Evolutionary conservation across 2,329 filamentous ascomycete species (phyloP).

Genomic region (Paradendryphiella salina): DNA sequence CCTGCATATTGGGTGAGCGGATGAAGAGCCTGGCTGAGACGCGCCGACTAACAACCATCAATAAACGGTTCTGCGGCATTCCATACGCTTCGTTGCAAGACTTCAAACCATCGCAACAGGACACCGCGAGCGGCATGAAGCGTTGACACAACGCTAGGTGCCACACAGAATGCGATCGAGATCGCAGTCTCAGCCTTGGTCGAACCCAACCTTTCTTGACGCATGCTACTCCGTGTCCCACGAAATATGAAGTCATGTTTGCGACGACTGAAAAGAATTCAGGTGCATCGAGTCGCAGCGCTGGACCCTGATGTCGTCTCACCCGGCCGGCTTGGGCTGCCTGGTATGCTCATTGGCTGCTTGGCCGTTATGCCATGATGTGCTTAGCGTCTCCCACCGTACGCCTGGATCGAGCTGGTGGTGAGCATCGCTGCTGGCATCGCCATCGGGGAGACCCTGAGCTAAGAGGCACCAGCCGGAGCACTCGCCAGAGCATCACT

Average conservation of each 20-base stretch:
- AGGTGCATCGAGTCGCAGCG: neutral
- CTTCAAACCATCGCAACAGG: neutral
- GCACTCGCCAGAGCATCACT: slow-evolving; percentile 6
- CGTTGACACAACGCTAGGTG: slow-evolving; percentile 3
- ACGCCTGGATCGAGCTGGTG: slow-evolving; percentile 17
- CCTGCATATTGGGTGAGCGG: neutral
- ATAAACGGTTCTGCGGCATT: neutral
- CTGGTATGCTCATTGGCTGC: slow-evolving; percentile 6
- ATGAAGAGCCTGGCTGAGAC: neutral
- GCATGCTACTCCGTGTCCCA: neutral
- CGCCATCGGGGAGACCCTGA: slow-evolving; percentile 16
- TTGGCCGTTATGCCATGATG: neutral
- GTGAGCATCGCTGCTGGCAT: slow-evolving; percentile 26
- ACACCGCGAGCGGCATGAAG: slow-evolving; percentile 12
- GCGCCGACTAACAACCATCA: neutral
- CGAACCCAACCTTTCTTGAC: neutral
- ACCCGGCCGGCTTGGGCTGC: neutral
- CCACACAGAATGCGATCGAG: slow-evolving; percentile 10
- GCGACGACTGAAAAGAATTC: slow-evolving; percentile 1
- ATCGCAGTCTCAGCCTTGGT: slow-evolving; percentile 2
- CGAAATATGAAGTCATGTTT: slow-evolving; percentile 7
- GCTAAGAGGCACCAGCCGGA: neutral
- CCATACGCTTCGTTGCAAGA: slow-evolving; percentile 1
- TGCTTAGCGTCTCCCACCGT: neutral
- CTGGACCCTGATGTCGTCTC: slow-evolving; percentile 14